Evolutionary conservation across 2,329 filamentous ascomycete species (phyloP).

Genomic region (Didymosphaeria variabile): DNA sequence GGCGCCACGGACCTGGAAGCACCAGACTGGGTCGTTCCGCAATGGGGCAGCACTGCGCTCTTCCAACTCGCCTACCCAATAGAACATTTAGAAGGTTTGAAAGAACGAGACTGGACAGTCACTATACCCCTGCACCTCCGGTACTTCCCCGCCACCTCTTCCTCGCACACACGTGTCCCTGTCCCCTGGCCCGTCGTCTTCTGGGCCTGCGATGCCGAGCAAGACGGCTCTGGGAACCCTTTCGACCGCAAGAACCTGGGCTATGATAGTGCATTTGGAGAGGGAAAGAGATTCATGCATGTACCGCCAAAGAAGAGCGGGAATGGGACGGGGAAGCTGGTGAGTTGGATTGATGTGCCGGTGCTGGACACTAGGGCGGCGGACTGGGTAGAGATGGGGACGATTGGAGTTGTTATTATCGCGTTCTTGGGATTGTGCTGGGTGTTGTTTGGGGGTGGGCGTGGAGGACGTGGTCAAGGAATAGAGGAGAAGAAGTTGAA

Average conservation of each 20-base stretch:
- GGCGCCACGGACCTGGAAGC: slow-evolving; percentile 90
- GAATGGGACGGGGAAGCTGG: slow-evolving; percentile 27
- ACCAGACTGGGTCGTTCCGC: slow-evolving; percentile 77
- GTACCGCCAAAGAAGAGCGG: slow-evolving; percentile 43
- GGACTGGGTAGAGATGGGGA: slow-evolving; percentile 54
- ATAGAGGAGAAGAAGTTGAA: slow-evolving; percentile 29
- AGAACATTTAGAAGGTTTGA: not conserved
- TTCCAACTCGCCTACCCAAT: slow-evolving; percentile 73
- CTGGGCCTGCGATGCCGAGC: slow-evolving; percentile 81
- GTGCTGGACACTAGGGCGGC: slow-evolving; percentile 51
- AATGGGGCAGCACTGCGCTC: slow-evolving; percentile 83
- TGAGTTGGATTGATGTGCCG: slow-evolving; percentile 52
- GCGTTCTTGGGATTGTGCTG: slow-evolving; percentile 58
- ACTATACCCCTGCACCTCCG: slow-evolving; percentile 85
- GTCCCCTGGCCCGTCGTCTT: slow-evolving; percentile 86
- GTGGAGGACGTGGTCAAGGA: slow-evolving; percentile 10
- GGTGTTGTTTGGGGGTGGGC: slow-evolving; percentile 45
- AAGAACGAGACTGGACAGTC: slow-evolving; percentile 65
- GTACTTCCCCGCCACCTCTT: slow-evolving; percentile 67
- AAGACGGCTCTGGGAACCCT: slow-evolving; percentile 77
- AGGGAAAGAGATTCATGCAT: slow-evolving; percentile 85
- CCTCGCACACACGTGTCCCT: slow-evolving; percentile 54
- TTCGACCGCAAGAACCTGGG: slow-evolving; percentile 88
- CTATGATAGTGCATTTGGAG: slow-evolving; percentile 82
- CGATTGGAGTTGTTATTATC: slow-evolving; percentile 52